Evolutionary conservation across 2,329 filamentous ascomycete species (phyloP), one percentile per base, ranked within the genome.

Genomic region (Aureobasidium sp.): DNA sequence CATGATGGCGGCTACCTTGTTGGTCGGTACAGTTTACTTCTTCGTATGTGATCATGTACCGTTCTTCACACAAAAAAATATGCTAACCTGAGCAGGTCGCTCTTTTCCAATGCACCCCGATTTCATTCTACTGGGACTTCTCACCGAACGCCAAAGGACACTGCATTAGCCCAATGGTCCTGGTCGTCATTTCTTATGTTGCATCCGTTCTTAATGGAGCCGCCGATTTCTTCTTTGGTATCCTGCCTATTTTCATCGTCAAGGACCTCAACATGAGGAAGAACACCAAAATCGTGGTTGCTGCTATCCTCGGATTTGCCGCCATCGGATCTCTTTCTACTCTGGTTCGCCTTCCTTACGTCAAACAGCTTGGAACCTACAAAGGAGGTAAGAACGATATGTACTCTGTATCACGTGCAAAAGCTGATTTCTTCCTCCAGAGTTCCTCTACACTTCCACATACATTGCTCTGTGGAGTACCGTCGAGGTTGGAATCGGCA

Each of bases 331-430:
- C 45, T 15, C 31, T 45, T 9, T 48, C 58, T 45, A 63, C 51
- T 85, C 82, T 44, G 83, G 75, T 81, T 6, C 75, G 80, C 37
- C 73, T 81, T 65, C 75, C 76, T 3, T 76, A 79, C 68, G 68
- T 72, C 62, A 65, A 74, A 61, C 67, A 74, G 64, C 66, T 79
- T 0, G 68, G 78, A 25, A 62, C 62, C 4, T 70, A 68, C 53
- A 65, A 72, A 48, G 73, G 77, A 82, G 52, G 52, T 56, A 17
- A 44, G 52, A 8, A 17, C 3, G 36, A 83, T 75, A 0, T 20
- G 17, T 4, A 25, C 34, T 39, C 7, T 4, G 20, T 15, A 8
- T 79, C 59, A 76, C 20, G 79, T 78, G 0, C 71, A 77, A 5
- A 74, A 80, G 6, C 39, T 56, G 17, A 44, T 25, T 14, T 8